A percentile compares a stretch with the other conserved stretches of the same genome.
These are phyloP conservation scores for Perkinsus olseni DNA, from an alignment of 169 alveolate genomes.

Conservation along the genomic window DNA sequence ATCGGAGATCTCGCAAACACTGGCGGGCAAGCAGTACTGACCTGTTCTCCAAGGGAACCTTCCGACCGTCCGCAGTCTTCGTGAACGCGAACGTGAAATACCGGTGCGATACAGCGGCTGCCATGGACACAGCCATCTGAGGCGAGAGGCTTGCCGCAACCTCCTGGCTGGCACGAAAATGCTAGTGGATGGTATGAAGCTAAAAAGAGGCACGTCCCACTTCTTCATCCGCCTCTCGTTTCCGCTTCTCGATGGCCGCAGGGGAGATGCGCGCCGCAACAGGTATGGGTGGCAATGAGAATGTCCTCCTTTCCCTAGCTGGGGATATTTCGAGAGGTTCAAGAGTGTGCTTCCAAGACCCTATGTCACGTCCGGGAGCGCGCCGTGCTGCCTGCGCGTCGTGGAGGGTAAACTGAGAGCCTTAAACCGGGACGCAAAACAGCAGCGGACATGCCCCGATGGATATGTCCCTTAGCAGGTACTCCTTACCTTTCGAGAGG, in stretches of 20 bases:
- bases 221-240: neutral
- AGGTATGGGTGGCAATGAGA: neutral
- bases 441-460: no score
- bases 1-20: no score
- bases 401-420: no score
- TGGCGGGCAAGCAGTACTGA: no score
- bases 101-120: neutral
- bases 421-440: no score
- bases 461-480: no score
- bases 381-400: no score
- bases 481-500: no score
- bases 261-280: neutral
- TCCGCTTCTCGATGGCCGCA: neutral
- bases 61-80: neutral
- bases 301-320: neutral
- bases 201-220: no score
- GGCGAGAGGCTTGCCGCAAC: neutral
- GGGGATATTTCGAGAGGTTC: neutral
- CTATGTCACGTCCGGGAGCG: neutral
- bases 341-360: neutral
- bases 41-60: neutral
- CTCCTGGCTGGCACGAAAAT: neutral
- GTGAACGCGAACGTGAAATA: neutral
- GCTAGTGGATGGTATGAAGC: no score
- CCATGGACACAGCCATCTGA: neutral